Evolutionary conservation across 495 filamentous ascomycete genomes (phyloP), one percentile per base, ranked within the genome.

Genomic region (Cercophora newfieldiana): DNA sequence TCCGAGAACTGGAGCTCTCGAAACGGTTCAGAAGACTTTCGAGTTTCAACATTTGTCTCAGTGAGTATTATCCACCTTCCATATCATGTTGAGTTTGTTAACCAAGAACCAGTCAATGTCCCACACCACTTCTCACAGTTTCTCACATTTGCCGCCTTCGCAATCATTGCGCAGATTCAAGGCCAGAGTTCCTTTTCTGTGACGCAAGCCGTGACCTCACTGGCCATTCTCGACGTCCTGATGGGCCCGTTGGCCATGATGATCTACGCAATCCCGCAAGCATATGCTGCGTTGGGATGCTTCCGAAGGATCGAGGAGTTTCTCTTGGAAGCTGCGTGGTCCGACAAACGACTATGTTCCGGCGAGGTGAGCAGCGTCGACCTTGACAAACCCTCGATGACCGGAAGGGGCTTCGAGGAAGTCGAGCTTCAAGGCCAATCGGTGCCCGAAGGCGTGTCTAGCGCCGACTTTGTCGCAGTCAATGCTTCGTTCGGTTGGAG

Each of bases 1-100:
- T 80, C 16, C 74, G 82, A 33, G 87, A 89, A 65, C 51, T 89
- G 18, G 69, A 77, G 19, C 48, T 64, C 21, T 68, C 69, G 4
- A 68, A 61, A 53, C 44, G 50, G 7, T 71, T 48, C 56, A 61
- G 68, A n/a, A 58, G 37, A 21, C 50, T 70, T n/a, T 61, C 61
- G 21, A 60, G 59, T 10, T 64, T 63, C 51, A 33, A 64, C 19
- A 37, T 61, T 12, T 69, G 58, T n/a, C 63, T 69, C 22, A 55
- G 64, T 69, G 55, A 0, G 63, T 47, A 29, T 28, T 12, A 25
- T 10, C 6, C 16, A 1, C 6, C 29, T 18, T 4, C 26, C 29
- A 1, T 12, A 14, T 31, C 2, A 5, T 18, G 6, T 29, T 28
- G 10, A 58, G 30, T 1, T 6, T 56, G 14, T n/a, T 58, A 30